These are phyloP conservation scores for Agarophyton chilense DNA, from an alignment of 23 red algal species.

Conservation along the genomic window DNA sequence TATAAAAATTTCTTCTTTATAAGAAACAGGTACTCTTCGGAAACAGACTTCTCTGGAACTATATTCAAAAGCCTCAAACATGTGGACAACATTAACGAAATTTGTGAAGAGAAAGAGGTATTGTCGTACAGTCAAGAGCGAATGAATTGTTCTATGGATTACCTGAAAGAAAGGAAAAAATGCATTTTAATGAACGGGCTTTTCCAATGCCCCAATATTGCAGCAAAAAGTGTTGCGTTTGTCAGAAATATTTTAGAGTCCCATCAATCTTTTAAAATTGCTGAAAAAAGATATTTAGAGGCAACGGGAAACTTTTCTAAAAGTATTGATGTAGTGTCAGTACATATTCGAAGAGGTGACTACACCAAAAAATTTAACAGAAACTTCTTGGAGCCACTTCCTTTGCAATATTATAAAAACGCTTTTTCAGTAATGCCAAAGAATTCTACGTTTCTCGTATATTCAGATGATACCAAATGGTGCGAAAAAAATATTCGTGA, in stretches of 20 bases:
- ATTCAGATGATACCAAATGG: conserved; percentile 31
- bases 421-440: neutral
- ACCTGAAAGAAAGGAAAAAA: neutral
- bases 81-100: neutral
- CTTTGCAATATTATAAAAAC: neutral
- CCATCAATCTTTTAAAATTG: neutral
- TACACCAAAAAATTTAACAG: conserved; percentile 24
- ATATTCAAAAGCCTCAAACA: neutral
- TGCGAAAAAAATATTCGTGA: neutral
- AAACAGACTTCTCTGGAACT: conserved; percentile 10
- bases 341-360: conserved; percentile 32
- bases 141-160: neutral
- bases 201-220: conserved; percentile 19
- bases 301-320: neutral
- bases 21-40: conserved; percentile 6
- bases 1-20: neutral
- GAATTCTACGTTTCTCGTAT: neutral
- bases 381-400: conserved; percentile 2
- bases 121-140: neutral
- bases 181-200: conserved; percentile 22
- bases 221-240: neutral
- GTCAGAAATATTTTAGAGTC: neutral
- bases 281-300: neutral
- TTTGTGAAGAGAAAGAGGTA: neutral
- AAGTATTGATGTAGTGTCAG: neutral